Base-by-base conservation (phyloP, 305 asterid species). In the Lippia alba region DNA sequence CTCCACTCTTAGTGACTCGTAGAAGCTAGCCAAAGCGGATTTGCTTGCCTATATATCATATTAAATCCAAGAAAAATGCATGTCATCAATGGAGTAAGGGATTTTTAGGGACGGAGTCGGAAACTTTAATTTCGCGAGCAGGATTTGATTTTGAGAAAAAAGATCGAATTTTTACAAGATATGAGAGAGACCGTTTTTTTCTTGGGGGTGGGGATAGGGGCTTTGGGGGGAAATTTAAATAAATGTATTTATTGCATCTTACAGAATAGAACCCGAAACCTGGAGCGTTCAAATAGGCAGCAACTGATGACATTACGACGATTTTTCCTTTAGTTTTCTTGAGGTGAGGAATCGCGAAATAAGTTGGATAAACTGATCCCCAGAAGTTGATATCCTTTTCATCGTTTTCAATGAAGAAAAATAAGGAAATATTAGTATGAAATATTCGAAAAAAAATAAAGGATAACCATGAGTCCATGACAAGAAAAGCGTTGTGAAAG, bases 351-450 rank as follows among this genome's bases (percentile, higher is more conserved):
- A 55, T 55, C 24, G 60, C 60, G 12, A 55, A 55, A 17, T 55
- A 55, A 19, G 60, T 55, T 30, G 60, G 60, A 30, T 55, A 55
- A 12, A 55, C 36, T 55, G 60, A 55, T 55, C 60, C 60, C 60
- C 60, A 55, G 14, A 55, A 55, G 39, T 55, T 55, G 14, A 55
- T 55, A 32, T 55, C 60, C 39, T 55, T 5, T 18, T 18, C 60
- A 15, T 55, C 7, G 34, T 18, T 55, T 8, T 20, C 41, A 36
- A 36, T 36, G 9, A 4, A 36, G 9, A 4, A 36, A 36, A 36
- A 4, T 36, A 24, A 24, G 30, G 30, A 24, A 24, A 24, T 36
- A 36, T 36, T 36, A 36, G 41, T 8, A 36, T 36, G 5, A 4
- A 36, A 5, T 4, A 36, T 4, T 3, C 4, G 9, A 36, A 36